Evolutionary conservation across 306 rosid genomes (phyloP), one percentile per base, ranked within the genome.

Genomic region (Oxytropis ochrocephala): DNA sequence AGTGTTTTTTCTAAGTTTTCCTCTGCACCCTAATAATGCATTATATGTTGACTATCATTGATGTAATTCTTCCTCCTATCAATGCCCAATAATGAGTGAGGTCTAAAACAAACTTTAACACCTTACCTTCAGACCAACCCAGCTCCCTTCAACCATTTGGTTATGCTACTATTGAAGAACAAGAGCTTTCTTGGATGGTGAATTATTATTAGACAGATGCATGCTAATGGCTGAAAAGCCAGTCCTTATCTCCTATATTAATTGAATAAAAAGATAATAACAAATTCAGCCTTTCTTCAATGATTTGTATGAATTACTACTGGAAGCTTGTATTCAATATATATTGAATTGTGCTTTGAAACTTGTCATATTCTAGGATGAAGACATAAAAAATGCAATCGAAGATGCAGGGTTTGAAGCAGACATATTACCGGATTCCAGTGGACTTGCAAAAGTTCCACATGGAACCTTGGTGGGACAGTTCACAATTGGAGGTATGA

Each of bases 371-470:
- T 73, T 42, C 66, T 81, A 94, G 99, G 95, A 88, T 8, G 92
- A 85, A 70, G 96, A 94, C 71, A 80, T 94, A 59, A 91, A 79
- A 85, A 79, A 84, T 76, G 92, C 96, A 64, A 87, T 94, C 70
- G 99, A 94, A 85, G 99, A 94, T 77, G 99, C 97, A 6, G 99
- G 97, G 75, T 94, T 94, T 74, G 99, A 91, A 18, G 99, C 97
- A 16, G 97, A 94, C 70, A 81, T 94, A 72, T 79, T 94, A 74
- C 88, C 92, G 8, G 99, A 94, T 66, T 65, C 97, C 58, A 75
- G 62, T 79, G 74, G 85, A 41, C 46, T 36, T 39, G 96, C 89
- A 78, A 77, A 76, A 78, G 78, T 79, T 72, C 81, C 81, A 11
- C 80, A 82, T 41, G 94, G 78, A 67, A 87, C 89, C 13, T 33